Evolutionary conservation across 805 yeast genomes (phyloP).

Genomic region (Cyberlindnera euphorbiae): DNA sequence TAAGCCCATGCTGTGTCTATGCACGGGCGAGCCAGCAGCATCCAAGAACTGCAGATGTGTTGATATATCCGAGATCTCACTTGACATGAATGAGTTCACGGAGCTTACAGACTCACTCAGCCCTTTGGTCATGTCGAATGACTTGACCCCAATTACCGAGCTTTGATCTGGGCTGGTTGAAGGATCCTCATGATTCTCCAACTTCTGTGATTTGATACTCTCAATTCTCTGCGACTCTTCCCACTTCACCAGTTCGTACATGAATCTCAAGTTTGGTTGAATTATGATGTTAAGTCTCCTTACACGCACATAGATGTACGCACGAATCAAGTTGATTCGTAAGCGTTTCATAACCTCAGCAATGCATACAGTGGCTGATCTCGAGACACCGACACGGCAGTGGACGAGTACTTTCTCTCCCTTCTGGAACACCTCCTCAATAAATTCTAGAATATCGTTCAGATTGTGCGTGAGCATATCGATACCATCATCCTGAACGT

Average conservation of each 20-base stretch:
- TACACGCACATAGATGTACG: slow-evolving; percentile 86
- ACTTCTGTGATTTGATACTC: slow-evolving; percentile 7
- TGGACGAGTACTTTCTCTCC: slow-evolving; percentile 68
- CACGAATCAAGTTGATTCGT: slow-evolving; percentile 61
- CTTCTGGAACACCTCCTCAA: slow-evolving; percentile 46
- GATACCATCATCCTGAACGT: slow-evolving; percentile 87
- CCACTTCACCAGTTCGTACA: slow-evolving; percentile 83
- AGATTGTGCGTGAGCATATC: slow-evolving; percentile 65
- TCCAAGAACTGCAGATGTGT: slow-evolving; percentile 10
- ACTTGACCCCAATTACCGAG: slow-evolving; percentile 1
- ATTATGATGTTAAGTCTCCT: slow-evolving; percentile 86
- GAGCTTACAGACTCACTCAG: slow-evolving; percentile 14
- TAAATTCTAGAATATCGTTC: slow-evolving; percentile 58
- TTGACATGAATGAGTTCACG: slow-evolving; percentile 9
- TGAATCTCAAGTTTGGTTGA: slow-evolving; percentile 87
- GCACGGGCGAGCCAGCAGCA: slow-evolving; percentile 10
- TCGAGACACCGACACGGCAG: slow-evolving; percentile 92
- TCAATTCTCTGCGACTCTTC: slow-evolving; percentile 31
- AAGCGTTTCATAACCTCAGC: slow-evolving; percentile 88
- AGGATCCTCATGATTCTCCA: background rate
- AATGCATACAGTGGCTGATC: slow-evolving; percentile 93
- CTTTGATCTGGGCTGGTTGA: background rate
- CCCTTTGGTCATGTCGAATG: slow-evolving; percentile 7
- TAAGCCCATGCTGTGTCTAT: slow-evolving; percentile 4
- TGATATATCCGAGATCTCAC: slow-evolving; percentile 10